Base-by-base conservation (phyloP, 768 basidiomycete genomes). In the Rubroboletus pulcherrimus region DNA sequence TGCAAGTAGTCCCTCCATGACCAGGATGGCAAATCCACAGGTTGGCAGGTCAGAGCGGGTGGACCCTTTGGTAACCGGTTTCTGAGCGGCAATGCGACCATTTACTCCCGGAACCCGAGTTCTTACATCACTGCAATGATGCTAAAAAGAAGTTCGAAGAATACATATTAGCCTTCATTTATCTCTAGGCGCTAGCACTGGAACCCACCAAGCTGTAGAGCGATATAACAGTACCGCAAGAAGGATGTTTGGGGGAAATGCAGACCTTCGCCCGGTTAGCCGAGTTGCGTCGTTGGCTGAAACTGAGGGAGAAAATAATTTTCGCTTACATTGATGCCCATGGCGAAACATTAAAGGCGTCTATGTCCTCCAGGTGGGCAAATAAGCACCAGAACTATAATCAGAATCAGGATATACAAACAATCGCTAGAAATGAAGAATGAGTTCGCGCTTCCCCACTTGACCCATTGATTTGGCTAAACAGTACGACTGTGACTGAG, bases 151-250 rank as follows among this genome's bases (percentile, higher is more conserved):
- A n/a, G 33, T 33, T 21, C 7, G 49, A 42, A 41, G 37, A 51
- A 40, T 17, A 43, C 30, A 40, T 21, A 53, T 39, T 33, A 47
- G 38, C 34, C 17, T 40, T 47, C 51, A 52, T 50, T 52, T 49
- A 51, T 40, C 29, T 43, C 40, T 21, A 19, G 35, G 49, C 57
- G 55, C 51, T 34, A 12, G 31, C 35, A 50, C 61, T 57, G 66
- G 61, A 63, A 34, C 49, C 31, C 9, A 42, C 65, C 66, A 66
- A 57, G 66, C 66, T 66, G 66, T 66, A 51, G 53, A 54, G 33
- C 50, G 2, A 51, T 37, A 39, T 15, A n/a, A 38, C 50, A 14
- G 14, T 7, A 19, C 41, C 31, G 26, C 33, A 15, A 21, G 12
- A 5, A 35, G 2, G 29, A 37, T 37, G 14, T 34, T 30, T 15